A percentile compares a stretch with the other conserved stretches of the same genome.
Conservation (phyloP, 345 rosid species). For the Viola odorata region DNA sequence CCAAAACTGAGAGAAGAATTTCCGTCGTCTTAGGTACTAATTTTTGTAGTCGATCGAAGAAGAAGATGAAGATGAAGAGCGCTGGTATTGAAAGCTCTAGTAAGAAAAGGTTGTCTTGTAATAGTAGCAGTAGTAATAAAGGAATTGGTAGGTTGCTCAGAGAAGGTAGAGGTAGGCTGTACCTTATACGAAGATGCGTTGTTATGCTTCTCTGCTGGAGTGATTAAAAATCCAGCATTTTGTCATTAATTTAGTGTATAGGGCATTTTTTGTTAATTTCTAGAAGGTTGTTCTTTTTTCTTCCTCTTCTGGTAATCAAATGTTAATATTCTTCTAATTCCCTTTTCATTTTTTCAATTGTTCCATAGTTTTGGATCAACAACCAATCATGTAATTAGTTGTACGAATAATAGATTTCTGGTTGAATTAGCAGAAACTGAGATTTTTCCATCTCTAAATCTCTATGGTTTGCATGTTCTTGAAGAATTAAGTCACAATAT, state of each 20-base stretch:
- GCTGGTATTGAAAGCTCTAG: slow-evolving; percentile 18
- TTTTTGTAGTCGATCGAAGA: neutral
- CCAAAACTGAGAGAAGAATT: neutral
- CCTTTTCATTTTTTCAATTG: neutral
- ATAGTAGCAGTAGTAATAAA: slow-evolving; percentile 8
- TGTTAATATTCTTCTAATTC: slow-evolving; percentile 5
- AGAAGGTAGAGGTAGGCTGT: slow-evolving; percentile 48
- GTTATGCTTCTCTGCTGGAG: slow-evolving; percentile 55
- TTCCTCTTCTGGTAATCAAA: neutral
- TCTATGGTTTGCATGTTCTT: neutral
- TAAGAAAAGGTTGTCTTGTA: slow-evolving; percentile 34
- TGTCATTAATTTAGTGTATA: neutral
- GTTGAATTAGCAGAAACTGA: slow-evolving; percentile 4
- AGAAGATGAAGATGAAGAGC: slow-evolving; percentile 28
- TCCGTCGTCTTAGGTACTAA: no score
- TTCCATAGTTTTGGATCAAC: neutral
- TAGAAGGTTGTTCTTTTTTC: neutral
- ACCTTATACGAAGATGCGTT: slow-evolving; percentile 50
- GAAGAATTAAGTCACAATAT: neutral
- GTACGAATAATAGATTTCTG: neutral
- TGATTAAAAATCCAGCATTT: slow-evolving; percentile 15
- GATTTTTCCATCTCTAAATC: neutral
- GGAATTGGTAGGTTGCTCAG: slow-evolving; percentile 36
- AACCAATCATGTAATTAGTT: neutral
- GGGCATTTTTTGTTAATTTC: neutral